Evolutionary conservation across 805 yeast species (phyloP).

Genomic region (Ogataea kodamae): DNA sequence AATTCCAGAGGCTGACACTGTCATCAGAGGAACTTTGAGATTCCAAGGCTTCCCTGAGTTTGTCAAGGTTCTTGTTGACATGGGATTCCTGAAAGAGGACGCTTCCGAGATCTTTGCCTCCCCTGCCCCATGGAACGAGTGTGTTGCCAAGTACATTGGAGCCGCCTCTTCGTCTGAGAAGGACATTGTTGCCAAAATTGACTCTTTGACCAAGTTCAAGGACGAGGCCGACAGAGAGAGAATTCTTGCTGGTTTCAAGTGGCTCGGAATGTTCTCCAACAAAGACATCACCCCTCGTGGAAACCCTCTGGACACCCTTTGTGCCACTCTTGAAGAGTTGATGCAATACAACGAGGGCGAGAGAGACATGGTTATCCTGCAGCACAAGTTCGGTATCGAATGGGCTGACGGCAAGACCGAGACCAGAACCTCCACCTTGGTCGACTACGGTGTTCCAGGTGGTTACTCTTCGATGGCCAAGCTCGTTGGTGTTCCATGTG

Average conservation of each 20-base stretch:
- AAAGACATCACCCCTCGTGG: constrained; percentile 79
- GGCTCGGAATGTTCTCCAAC: constrained; percentile 91
- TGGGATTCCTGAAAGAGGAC: constrained; percentile 86
- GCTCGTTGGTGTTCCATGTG: constrained; percentile 97
- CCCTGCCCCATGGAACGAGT: constrained; percentile 81
- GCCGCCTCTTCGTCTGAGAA: constrained; percentile 65
- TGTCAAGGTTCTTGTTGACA: constrained; percentile 89
- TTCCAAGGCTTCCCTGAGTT: constrained; percentile 99
- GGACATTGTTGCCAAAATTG: constrained; percentile 75
- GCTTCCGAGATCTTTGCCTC: constrained; percentile 55
- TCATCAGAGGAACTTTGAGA: constrained; percentile 94
- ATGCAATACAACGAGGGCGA: constrained; percentile 96
- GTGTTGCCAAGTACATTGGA: constrained; percentile 70
- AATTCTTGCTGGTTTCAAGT: constrained; percentile 81
- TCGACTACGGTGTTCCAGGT: constrained; percentile 88
- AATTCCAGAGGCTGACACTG: constrained; percentile 97
- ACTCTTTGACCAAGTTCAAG: constrained; percentile 75
- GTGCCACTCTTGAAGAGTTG: constrained; percentile 92
- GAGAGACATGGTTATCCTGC: constrained; percentile 91
- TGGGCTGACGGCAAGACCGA: constrained; percentile 92
- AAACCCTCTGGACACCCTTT: constrained; percentile 91
- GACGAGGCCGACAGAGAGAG: constrained; percentile 78
- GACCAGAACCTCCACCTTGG: constrained; percentile 91
- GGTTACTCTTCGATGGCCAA: constrained; percentile 99
- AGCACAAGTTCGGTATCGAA: constrained; percentile 96